Conservation (phyloP, 2,329 filamentous ascomycete genomes). For the Ceratocystis diversiconidia region DNA sequence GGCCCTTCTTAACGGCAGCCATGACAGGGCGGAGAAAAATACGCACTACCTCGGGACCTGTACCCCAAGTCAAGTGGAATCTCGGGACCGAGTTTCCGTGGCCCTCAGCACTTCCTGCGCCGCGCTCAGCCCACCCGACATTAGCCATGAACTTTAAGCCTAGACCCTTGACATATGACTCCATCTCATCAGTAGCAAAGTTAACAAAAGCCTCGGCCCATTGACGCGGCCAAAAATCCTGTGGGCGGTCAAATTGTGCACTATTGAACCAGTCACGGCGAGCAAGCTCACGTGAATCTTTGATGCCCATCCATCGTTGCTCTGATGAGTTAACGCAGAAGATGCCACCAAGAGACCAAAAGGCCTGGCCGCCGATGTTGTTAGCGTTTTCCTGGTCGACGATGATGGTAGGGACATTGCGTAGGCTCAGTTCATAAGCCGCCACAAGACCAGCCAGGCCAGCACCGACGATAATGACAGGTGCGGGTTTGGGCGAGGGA, state of each 20-base stretch:
- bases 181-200: slow-evolving; percentile 45
- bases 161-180: slow-evolving; percentile 39
- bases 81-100: slow-evolving; percentile 49
- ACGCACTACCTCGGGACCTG: slow-evolving; percentile 44
- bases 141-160: slow-evolving; percentile 40
- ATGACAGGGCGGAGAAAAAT: slow-evolving; percentile 43
- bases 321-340: slow-evolving; percentile 44
- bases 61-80: slow-evolving; percentile 50
- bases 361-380: slow-evolving; percentile 47
- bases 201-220: slow-evolving; percentile 53
- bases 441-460: slow-evolving; percentile 47
- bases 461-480: slow-evolving; percentile 42
- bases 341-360: slow-evolving; percentile 48
- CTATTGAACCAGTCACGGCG: slow-evolving; percentile 45
- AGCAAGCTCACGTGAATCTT: slow-evolving; percentile 42
- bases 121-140: slow-evolving; percentile 49
- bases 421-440: slow-evolving; percentile 40
- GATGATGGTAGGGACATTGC: slow-evolving; percentile 35
- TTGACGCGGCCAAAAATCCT: slow-evolving; percentile 41
- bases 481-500: slow-evolving; percentile 21
- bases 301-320: slow-evolving; percentile 44
- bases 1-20: slow-evolving; percentile 36
- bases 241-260: slow-evolving; percentile 42
- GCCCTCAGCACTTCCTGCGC: slow-evolving; percentile 39
- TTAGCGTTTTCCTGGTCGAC: slow-evolving; percentile 44